Base-by-base conservation (phyloP, 441 rosid species). In the Euphorbia celastroides region DNA sequence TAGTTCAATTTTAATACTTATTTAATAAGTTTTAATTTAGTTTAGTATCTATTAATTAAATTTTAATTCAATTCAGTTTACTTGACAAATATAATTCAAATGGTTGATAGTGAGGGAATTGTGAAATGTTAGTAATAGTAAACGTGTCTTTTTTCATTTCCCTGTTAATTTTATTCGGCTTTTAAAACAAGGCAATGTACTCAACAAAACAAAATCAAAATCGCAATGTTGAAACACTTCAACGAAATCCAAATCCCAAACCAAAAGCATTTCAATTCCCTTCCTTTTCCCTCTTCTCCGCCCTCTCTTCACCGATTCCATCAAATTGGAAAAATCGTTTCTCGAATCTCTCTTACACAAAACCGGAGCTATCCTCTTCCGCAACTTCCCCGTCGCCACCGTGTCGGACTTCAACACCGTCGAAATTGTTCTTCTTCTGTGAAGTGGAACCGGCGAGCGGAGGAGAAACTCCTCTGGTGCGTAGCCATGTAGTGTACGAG, bases 381-480 rank as follows among this genome's bases (percentile, higher is more conserved):
- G 93, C 68, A 93, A 85, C 0, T 90, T 90, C 59, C 82, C 84
- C 0, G 70, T 90, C 1, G 51, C 46, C 67, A 75, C 93, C 7
- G 90, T 94, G 2, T 73, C 74, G 7, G 87, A 88, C 27, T 90
- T 88, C 87, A 90, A 90, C 84, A 84, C 97, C 94, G 44, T 78
- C 91, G n/a, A 93, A 90, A 57, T 58, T 90, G 82, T 90, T 93
- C 77, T 93, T 93, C 73, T 93, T 79, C 62, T 93, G 98, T 42
- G 98, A 93, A 78, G 77, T 87, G 38, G 97, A 93, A 72, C 94
- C 97, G 0, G 83, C 71, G 17, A 84, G 76, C 75, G 97, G 92
- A n/a, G 97, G 98, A 63, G 98, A 93, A 69, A 93, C 97, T 31
- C 98, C 97, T 0, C 77, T 93, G 42, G 96, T 88, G 44, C 81